Evolutionary conservation across 1,284 basidiomycete species (phyloP).

Genomic region (Cutaneotrichosporon spelunceum): DNA sequence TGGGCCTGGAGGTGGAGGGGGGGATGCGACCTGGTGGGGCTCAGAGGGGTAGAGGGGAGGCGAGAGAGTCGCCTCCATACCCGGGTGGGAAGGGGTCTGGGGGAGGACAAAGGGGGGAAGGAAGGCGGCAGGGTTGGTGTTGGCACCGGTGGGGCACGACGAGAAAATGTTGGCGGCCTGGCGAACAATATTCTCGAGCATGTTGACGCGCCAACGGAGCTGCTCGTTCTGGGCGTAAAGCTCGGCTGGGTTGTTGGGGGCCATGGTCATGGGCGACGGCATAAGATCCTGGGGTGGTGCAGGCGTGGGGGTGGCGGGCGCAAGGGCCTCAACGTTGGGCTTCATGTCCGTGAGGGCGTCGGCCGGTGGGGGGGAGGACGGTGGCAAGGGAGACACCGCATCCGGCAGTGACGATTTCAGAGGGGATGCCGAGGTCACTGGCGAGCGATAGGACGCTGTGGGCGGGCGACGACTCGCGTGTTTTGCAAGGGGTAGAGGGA

Average conservation of each 20-base stretch:
- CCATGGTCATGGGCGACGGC: conserved; percentile 3
- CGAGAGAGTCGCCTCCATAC: conserved; percentile 36
- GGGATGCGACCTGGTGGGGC: conserved; percentile 19
- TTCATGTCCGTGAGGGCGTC: conserved; percentile 38
- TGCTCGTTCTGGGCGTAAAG: conserved; percentile 37
- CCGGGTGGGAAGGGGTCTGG: conserved; percentile 18
- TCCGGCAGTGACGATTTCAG: conserved; percentile 34
- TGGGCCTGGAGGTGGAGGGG: conserved; percentile 23
- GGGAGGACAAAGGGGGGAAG: conserved; percentile 13
- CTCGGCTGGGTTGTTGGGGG: conserved; percentile 12
- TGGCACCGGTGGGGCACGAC: conserved; percentile 16
- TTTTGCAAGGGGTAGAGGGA: conserved; percentile 18
- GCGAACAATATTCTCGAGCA: conserved; percentile 47
- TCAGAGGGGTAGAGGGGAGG: conserved; percentile 29
- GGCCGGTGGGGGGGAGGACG: conserved; percentile 40
- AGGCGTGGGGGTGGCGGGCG: conserved; percentile 10
- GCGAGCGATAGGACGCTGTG: conserved; percentile 38
- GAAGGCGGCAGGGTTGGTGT: conserved; percentile 11
- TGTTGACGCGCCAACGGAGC: conserved; percentile 36
- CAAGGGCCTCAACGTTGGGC: conserved; percentile 20
- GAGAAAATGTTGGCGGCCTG: conserved; percentile 42
- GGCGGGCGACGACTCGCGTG: conserved; percentile 36
- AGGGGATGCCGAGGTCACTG: conserved; percentile 38
- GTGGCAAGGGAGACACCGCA: conserved; percentile 42
- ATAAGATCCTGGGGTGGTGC: conserved; percentile 8